Base-by-base conservation (phyloP, 2,329 filamentous ascomycete species). In the Verticillium zaregamsianum region DNA sequence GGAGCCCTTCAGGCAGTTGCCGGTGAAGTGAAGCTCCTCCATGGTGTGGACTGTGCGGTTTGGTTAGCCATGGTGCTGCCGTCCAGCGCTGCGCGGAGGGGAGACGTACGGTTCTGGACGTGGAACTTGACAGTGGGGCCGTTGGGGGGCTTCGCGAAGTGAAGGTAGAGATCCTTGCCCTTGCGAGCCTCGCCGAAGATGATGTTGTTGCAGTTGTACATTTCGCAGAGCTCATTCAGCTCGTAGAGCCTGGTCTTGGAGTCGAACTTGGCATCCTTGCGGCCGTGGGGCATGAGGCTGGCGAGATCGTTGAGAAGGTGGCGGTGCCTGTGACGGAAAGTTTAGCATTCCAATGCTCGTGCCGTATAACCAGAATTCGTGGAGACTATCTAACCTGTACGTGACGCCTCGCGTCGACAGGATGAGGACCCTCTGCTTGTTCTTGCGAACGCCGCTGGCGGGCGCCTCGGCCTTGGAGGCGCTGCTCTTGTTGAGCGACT, bases 211-310 rank as follows among this genome's bases (percentile, higher is more conserved):
- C 90, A 94, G 74, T 92, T 93, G 33, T 96, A 95, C 33, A 97
- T 69, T 71, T 90, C 86, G 62, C 82, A 82, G 52, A 86, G 79
- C 72, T 93, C 91, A 78, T 95, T 95, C 59, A 96, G 85, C 73
- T 90, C 82, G 83, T 87, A 84, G 68, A 93, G 84, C 80, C 95
- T 93, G 40, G 91, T 93, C 79, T 98, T 98, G 59, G 92, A 95
- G 76, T 99, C 95, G 67, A 97, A 91, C 78, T 99, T 99, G 69
- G 91, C 92, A 74, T 99, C 95, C 80, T 96, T 97, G 72, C 92
- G 88, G 67, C 89, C 89, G 75, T 99, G 95, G 2, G 95, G 95
- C 67, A 99, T 88, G 76, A 99, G 88, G 33, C 90, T 85, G 62
- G 92, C 87, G 57, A 99, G 83, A 72, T 99, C 95, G 71, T 93